A percentile compares a stretch with the other conserved stretches of the same genome.
Conservation (phyloP, 352 stramenopile genomes). For the Phytopythium sindhum region DNA sequence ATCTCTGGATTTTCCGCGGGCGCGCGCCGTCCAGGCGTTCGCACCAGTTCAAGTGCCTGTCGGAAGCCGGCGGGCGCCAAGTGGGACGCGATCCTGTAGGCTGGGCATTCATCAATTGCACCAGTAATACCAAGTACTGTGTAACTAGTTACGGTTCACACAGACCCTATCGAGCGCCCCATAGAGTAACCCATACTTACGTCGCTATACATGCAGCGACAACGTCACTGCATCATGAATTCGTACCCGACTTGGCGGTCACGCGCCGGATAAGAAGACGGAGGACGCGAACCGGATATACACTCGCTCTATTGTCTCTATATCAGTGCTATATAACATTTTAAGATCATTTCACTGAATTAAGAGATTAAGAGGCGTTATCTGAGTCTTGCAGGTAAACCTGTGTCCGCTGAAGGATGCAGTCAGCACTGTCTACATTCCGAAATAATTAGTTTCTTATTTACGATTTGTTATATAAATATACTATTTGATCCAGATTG, state of each 20-base stretch:
- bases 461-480: background rate
- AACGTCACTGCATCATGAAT: too few species aligned
- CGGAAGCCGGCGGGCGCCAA: background rate
- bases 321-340: too few species aligned
- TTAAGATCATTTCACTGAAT: too few species aligned
- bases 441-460: background rate
- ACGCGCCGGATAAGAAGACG: background rate
- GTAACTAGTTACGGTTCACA: too few species aligned
- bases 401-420: background rate
- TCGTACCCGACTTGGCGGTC: background rate
- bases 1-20: constrained; percentile 3
- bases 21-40: background rate
- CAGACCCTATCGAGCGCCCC: background rate
- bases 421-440: background rate
- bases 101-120: background rate
- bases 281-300: background rate
- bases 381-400: background rate
- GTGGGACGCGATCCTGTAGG: background rate
- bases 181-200: background rate
- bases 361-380: background rate
- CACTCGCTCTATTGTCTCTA: too few species aligned
- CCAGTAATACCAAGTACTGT: too few species aligned
- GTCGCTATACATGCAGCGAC: too few species aligned
- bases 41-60: background rate
- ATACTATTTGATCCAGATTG: background rate